phyloP scores from a whole-genome alignment of 1,284 basidiomycete genomes.

The Cystobasidiaceae sp. region DNA sequence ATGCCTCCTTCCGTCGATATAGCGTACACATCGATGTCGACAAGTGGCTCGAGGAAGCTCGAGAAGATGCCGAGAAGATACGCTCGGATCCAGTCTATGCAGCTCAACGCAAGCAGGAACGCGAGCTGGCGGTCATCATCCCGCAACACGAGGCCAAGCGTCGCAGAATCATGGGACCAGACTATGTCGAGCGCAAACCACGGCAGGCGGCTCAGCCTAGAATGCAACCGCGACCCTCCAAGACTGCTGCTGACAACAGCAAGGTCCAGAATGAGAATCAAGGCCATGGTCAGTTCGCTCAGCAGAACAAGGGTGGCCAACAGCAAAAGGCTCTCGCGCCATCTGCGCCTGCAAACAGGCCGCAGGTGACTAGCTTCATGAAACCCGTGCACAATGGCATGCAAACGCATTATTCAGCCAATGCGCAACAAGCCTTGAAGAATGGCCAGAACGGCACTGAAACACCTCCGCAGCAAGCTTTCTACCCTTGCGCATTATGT shows the following conservation, averaged over 20 bases:
- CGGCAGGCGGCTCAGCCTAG: background rate
- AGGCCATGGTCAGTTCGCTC: background rate
- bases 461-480: background rate
- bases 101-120: conserved; percentile 32
- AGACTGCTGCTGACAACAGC: background rate
- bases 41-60: conserved; percentile 49
- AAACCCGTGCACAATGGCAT: too few species aligned
- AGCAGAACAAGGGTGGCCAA: background rate
- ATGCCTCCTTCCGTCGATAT: conserved; percentile 85
- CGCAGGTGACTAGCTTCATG: background rate
- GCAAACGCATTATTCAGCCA: background rate
- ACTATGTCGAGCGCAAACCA: conserved; percentile 31
- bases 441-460: background rate
- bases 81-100: conserved; percentile 27
- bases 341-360: background rate
- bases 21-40: conserved; percentile 91
- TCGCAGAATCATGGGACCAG: conserved; percentile 11
- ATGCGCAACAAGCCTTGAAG: background rate
- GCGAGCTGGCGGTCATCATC: conserved; percentile 32
- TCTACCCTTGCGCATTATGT: conserved; percentile 47
- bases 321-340: background rate
- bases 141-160: conserved; percentile 29
- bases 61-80: conserved; percentile 31
- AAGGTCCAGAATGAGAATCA: background rate
- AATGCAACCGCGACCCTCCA: conserved; percentile 13